Evolutionary conservation across 1,284 basidiomycete species (phyloP).

Genomic region (Ustilago curta): DNA sequence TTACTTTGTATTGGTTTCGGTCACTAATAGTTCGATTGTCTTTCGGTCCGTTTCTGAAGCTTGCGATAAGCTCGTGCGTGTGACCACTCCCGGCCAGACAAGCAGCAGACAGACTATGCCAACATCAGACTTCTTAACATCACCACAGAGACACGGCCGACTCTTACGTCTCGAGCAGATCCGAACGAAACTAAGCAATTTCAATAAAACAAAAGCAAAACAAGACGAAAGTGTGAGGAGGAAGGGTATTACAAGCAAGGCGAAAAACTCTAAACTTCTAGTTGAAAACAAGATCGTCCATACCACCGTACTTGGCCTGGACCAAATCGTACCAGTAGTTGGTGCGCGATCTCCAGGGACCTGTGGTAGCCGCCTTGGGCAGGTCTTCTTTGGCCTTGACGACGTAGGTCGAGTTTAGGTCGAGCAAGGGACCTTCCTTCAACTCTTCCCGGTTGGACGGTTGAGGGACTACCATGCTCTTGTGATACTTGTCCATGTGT

Average conservation of each 20-base stretch:
- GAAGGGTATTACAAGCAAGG: background rate
- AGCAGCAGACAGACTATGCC: no score
- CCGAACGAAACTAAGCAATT: background rate
- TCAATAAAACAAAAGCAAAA: background rate
- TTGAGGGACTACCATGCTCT: slow-evolving; percentile 33
- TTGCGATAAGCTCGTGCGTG: no score
- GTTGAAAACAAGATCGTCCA: slow-evolving; percentile 37
- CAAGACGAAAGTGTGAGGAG: background rate
- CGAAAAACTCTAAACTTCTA: slow-evolving; percentile 5
- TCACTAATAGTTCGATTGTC: background rate
- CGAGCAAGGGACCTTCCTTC: slow-evolving; percentile 52
- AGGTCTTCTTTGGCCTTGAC: slow-evolving; percentile 54
- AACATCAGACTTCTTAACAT: no score
- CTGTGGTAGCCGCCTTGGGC: slow-evolving; percentile 59
- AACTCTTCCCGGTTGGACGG: slow-evolving; percentile 25
- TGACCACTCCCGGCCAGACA: no score
- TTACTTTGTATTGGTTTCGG: background rate
- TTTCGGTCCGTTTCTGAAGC: no score
- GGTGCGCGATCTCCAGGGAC: slow-evolving; percentile 55
- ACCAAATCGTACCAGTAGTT: slow-evolving; percentile 62
- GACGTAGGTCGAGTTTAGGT: slow-evolving; percentile 66
- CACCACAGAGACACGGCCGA: no score
- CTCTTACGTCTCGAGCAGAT: background rate
- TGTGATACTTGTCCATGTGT: slow-evolving; percentile 56
- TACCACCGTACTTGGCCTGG: slow-evolving; percentile 52